Percentiles rank a stretch among this genome's conserved stretches.
Conservation (phyloP, 345 rosid genomes). For the Ceriops tagal region DNA sequence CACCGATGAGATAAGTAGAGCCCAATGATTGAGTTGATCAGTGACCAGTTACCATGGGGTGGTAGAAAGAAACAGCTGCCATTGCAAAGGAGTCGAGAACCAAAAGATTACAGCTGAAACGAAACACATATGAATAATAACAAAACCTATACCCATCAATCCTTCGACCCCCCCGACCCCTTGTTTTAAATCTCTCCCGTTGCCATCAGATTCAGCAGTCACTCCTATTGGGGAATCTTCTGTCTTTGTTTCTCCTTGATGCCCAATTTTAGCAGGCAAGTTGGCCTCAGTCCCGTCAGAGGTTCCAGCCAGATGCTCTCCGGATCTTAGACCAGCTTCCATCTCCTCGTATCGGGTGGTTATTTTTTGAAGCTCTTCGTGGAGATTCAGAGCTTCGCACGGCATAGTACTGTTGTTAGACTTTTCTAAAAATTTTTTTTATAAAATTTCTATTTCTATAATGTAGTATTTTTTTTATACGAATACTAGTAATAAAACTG, state of each 20-base stretch:
- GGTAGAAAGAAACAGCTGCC: no score
- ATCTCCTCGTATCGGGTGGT: slow-evolving; percentile 43
- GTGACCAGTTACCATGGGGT: no score
- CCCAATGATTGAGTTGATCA: no score
- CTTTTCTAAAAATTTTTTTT: no score
- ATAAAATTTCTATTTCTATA: no score
- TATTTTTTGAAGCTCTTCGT: slow-evolving; percentile 63
- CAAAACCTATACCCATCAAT: neutral
- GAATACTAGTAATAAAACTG: no score
- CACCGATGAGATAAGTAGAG: no score
- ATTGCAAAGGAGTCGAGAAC: no score
- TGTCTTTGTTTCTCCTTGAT: slow-evolving; percentile 1
- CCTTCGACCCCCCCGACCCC: neutral
- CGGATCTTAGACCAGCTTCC: slow-evolving; percentile 28
- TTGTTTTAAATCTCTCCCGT: slow-evolving; percentile 9
- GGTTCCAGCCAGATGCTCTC: slow-evolving; percentile 19
- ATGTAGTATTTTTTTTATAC: no score
- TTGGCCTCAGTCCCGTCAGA: slow-evolving; percentile 5
- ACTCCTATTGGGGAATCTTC: slow-evolving; percentile 11
- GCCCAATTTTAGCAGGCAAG: neutral
- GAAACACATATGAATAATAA: neutral
- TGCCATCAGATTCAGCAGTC: slow-evolving; percentile 18
- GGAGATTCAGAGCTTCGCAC: neutral
- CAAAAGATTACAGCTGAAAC: neutral
- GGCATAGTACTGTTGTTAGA: neutral